Evolutionary conservation across 1,139 yeast genomes (phyloP).

Genomic region (Tardiomyces blankii): DNA sequence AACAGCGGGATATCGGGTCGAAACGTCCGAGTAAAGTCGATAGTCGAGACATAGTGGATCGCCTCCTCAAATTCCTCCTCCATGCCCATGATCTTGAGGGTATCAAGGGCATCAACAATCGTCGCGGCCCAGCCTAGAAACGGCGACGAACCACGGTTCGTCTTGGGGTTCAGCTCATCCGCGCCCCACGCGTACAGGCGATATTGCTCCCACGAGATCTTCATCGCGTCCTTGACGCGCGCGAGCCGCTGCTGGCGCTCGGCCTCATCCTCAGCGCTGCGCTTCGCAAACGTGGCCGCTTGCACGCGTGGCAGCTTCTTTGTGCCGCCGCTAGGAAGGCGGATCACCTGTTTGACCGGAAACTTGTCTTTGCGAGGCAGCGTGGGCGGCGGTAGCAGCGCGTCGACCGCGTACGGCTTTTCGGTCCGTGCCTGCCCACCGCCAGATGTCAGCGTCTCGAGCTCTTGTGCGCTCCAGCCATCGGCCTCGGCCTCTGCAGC

Average conservation of each 20-base stretch:
- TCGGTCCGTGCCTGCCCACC: conserved; percentile 6
- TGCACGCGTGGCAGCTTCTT: not conserved
- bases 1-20: conserved; percentile 47
- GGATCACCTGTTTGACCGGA: conserved; percentile 10
- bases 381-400: conserved; percentile 4
- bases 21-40: conserved; percentile 39
- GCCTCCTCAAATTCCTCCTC: conserved; percentile 44
- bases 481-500: not conserved
- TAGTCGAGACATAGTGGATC: conserved; percentile 36
- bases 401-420: not conserved
- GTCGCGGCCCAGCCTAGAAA: conserved; percentile 41
- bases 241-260: conserved; percentile 26
- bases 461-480: not conserved
- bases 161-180: conserved; percentile 42
- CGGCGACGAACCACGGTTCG: conserved; percentile 26
- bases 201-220: conserved; percentile 49
- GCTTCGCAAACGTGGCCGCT: not conserved
- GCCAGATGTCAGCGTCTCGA: conserved; percentile 7
- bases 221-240: conserved; percentile 40
- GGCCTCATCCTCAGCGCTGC: conserved; percentile 20
- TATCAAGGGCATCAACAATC: conserved; percentile 59
- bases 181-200: conserved; percentile 55
- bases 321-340: conserved; percentile 3
- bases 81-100: conserved; percentile 53
- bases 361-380: conserved; percentile 16